Conservation (phyloP, 495 filamentous ascomycete genomes). For the Astrocystis sublimbata region DNA sequence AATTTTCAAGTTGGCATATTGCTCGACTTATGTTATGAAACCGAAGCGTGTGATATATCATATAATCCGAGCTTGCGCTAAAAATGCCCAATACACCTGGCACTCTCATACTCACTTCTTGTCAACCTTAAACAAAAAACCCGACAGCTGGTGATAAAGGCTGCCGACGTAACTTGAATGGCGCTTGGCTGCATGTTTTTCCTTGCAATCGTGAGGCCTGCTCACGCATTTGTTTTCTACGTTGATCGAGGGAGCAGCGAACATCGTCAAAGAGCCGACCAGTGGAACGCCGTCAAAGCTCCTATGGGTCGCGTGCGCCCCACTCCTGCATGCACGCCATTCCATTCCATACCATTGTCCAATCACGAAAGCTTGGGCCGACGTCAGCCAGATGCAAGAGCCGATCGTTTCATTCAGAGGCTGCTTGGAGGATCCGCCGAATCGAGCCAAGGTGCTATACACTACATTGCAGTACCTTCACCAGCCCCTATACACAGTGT, state of each 20-base stretch:
- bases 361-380: conserved; percentile 3
- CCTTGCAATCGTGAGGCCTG: background rate
- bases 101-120: too few relatives aligned
- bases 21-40: too few relatives aligned
- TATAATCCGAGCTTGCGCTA: too few relatives aligned
- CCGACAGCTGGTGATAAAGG: too few relatives aligned
- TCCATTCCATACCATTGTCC: conserved; percentile 3
- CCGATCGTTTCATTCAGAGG: conserved; percentile 9
- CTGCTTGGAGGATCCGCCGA: background rate
- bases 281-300: conserved; percentile 5
- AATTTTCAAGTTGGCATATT: too few relatives aligned
- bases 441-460: too few relatives aligned
- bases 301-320: background rate
- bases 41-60: too few relatives aligned
- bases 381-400: conserved; percentile 16
- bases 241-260: background rate
- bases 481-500: conserved; percentile 1
- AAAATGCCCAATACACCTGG: too few relatives aligned
- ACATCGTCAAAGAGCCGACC: conserved; percentile 8
- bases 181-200: too few relatives aligned
- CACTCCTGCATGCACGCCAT: conserved; percentile 18
- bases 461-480: conserved; percentile 2
- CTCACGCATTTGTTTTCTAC: background rate
- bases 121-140: too few relatives aligned
- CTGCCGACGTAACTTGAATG: too few relatives aligned